phyloP scores from a whole-genome alignment of 1,139 yeast species.

The Suzukiozyma palmioleophila region DNA sequence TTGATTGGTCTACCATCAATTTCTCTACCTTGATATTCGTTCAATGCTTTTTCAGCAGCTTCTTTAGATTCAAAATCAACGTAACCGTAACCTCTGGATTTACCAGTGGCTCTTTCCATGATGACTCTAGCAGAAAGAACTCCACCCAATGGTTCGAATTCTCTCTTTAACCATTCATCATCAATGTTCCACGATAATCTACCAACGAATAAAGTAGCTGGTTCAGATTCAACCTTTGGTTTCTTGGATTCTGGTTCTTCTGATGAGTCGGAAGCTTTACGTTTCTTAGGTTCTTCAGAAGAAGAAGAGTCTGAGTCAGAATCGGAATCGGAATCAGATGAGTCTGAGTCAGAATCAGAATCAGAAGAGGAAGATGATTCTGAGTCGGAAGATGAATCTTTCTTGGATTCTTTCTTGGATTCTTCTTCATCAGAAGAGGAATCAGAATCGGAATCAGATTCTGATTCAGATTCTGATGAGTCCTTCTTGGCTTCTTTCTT shows the following conservation, averaged over 20 bases:
- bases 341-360: conserved; percentile 15
- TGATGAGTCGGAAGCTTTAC: conserved; percentile 27
- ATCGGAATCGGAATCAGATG: conserved; percentile 18
- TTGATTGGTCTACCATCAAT: conserved; percentile 96
- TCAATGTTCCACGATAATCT: conserved; percentile 97
- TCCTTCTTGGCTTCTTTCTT: conserved; percentile 20
- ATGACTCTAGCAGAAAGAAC: conserved; percentile 87
- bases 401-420: conserved; percentile 19
- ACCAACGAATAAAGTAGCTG: conserved; percentile 92
- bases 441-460: conserved; percentile 15
- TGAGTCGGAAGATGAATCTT: conserved; percentile 23
- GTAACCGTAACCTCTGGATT: conserved; percentile 97
- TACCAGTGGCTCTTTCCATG: conserved; percentile 87
- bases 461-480: conserved; percentile 21
- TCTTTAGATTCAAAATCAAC: conserved; percentile 82
- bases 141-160: conserved; percentile 81
- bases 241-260: conserved; percentile 36
- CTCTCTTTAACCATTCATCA: conserved; percentile 86
- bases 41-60: conserved; percentile 84
- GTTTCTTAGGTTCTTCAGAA: conserved; percentile 21
- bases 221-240: conserved; percentile 44
- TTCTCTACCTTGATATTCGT: conserved; percentile 85
- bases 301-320: conserved; percentile 19
- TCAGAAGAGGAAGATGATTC: conserved; percentile 21
- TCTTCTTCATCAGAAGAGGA: conserved; percentile 25